phyloP scores from a whole-genome alignment of 148 eudicot genomes.

The Spergularia bocconei region DNA sequence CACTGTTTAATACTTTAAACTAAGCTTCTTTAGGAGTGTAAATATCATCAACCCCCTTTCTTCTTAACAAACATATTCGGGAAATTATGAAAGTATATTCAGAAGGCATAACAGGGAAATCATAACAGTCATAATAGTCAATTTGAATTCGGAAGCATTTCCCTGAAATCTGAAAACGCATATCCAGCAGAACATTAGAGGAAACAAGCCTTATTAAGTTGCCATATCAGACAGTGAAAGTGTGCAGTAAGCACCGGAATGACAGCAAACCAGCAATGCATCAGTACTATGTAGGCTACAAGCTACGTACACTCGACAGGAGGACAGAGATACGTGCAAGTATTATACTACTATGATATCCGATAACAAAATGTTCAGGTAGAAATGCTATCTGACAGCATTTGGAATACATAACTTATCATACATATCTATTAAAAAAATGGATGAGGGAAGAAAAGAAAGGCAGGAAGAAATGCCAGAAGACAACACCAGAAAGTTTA shows the following conservation, averaged over 20 bases:
- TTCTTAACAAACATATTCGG: no score
- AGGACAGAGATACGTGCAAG: constrained; percentile 21
- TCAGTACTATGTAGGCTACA: constrained; percentile 12
- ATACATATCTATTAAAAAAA: constrained; percentile 2
- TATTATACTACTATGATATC: neutral
- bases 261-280: neutral
- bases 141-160: no score
- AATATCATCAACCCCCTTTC: no score
- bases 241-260: neutral
- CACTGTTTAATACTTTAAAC: no score
- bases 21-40: no score
- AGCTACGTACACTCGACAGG: constrained; percentile 20
- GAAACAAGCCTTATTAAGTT: constrained; percentile 4
- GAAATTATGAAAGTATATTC: no score
- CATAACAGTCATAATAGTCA: no score
- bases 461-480: constrained; percentile 32
- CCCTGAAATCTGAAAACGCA: no score
- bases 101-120: no score
- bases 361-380: neutral
- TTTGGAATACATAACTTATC: neutral
- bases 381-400: neutral
- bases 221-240: neutral
- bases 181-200: neutral
- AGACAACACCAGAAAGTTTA: constrained; percentile 68
- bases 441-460: constrained; percentile 9